These are phyloP conservation scores for Clonostachys chloroleuca DNA, from an alignment of 2,329 filamentous ascomycete genomes.

Conservation along the genomic window DNA sequence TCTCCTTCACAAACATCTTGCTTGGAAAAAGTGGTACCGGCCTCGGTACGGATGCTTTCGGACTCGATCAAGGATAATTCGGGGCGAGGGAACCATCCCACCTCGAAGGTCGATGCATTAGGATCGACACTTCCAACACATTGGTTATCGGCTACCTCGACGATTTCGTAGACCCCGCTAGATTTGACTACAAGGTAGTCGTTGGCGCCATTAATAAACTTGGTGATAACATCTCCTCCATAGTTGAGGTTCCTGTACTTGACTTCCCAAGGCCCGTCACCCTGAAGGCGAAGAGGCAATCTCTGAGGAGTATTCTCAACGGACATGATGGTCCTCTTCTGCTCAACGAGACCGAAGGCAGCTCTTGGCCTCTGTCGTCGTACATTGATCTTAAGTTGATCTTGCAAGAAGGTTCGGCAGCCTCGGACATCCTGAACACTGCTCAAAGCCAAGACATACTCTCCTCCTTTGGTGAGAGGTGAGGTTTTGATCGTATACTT, in stretches of 20 bases:
- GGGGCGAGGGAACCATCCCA: conserved; percentile 83
- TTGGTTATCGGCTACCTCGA: conserved; percentile 70
- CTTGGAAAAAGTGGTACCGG: conserved; percentile 60
- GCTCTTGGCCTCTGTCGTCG: conserved; percentile 84
- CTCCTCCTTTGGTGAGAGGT: conserved; percentile 72
- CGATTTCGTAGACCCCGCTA: conserved; percentile 75
- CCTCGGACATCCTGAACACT: conserved; percentile 82
- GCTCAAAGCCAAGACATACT: conserved; percentile 82
- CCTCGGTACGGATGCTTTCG: conserved; percentile 49
- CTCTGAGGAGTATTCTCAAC: conserved; percentile 71
- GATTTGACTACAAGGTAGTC: conserved; percentile 62
- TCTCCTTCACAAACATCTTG: conserved; percentile 90
- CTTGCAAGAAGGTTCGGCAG: conserved; percentile 82
- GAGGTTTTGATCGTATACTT: conserved; percentile 72
- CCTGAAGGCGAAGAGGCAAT: conserved; percentile 80
- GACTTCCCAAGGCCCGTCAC: conserved; percentile 80
- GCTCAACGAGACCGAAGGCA: conserved; percentile 81
- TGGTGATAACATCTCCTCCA: conserved; percentile 32
- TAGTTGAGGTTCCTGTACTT: conserved; percentile 65
- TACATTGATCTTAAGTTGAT: conserved; percentile 81
- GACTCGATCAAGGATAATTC: conserved; percentile 62
- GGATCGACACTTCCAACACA: conserved; percentile 80
- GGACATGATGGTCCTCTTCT: conserved; percentile 68
- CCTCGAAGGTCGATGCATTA: conserved; percentile 68
- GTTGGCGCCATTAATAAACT: conserved; percentile 54